These are phyloP conservation scores for Picea abies DNA, from an alignment of 83 land plant genomes.

Conservation along the genomic window DNA sequence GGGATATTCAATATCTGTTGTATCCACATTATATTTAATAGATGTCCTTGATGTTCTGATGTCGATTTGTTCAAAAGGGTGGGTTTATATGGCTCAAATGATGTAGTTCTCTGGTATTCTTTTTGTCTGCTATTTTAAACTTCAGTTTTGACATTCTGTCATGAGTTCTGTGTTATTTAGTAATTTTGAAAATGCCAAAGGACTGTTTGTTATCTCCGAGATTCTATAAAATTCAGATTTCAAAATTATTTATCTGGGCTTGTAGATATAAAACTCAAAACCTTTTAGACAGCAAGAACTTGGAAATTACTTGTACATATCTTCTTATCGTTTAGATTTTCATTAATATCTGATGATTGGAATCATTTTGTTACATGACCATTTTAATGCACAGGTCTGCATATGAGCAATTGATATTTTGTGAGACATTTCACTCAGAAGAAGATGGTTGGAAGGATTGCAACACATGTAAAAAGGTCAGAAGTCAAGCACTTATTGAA, in stretches of 20 bases:
- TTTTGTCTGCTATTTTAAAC: neutral
- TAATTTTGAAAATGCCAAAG: neutral
- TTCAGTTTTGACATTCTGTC: neutral
- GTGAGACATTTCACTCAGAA: conserved; percentile 51
- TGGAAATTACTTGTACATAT: neutral
- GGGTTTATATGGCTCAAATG: too few relatives aligned
- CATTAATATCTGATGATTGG: neutral
- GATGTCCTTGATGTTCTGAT: neutral
- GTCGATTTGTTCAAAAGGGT: neutral
- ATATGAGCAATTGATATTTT: conserved; percentile 48
- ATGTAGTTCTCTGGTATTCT: neutral
- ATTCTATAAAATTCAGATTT: neutral
- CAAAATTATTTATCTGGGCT: neutral
- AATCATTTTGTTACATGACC: neutral
- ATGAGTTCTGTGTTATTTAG: neutral
- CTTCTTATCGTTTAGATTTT: neutral
- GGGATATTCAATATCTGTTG: neutral
- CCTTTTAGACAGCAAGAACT: too few relatives aligned
- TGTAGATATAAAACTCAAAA: too few relatives aligned
- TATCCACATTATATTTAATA: neutral
- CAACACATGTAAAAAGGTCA: conserved; percentile 56
- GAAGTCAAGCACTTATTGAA: neutral
- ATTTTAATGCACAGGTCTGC: conserved; percentile 39
- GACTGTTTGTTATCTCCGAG: neutral
- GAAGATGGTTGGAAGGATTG: conserved; percentile 77